phyloP scores from a whole-genome alignment of 2,329 filamentous ascomycete genomes.

The Exophiala oligosperma region DNA sequence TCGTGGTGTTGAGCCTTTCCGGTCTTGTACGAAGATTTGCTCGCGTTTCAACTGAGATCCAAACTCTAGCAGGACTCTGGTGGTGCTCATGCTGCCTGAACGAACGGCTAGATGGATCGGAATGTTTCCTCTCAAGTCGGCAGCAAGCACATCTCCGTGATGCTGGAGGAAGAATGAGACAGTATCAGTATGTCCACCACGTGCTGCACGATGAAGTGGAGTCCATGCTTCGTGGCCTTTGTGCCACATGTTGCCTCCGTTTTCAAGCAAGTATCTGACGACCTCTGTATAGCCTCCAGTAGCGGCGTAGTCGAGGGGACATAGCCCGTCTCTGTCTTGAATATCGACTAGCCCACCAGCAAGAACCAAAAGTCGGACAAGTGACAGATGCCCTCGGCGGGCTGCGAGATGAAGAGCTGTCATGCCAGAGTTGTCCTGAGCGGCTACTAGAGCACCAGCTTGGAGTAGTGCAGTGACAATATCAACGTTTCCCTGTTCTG shows the following conservation, averaged over 20 bases:
- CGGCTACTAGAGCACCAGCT: constrained; percentile 29
- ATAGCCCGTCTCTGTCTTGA: constrained; percentile 18
- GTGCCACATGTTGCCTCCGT: constrained; percentile 30
- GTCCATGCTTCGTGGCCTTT: constrained; percentile 32
- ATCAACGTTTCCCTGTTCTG: constrained; percentile 27
- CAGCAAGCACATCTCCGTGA: constrained; percentile 30
- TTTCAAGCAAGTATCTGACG: constrained; percentile 27
- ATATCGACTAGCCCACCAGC: constrained; percentile 23
- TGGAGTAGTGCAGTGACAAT: constrained; percentile 31
- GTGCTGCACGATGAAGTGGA: constrained; percentile 33
- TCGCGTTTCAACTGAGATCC: constrained; percentile 13
- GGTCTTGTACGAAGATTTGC: constrained; percentile 21
- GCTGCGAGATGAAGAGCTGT: constrained; percentile 27
- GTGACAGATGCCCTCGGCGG: constrained; percentile 18
- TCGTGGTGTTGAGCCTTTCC: constrained; percentile 21
- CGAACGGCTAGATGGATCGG: constrained; percentile 27
- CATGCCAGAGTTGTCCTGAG: constrained; percentile 20
- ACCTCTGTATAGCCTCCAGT: constrained; percentile 24
- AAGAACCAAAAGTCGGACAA: constrained; percentile 19
- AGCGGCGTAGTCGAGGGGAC: constrained; percentile 26
- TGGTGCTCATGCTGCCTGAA: constrained; percentile 23
- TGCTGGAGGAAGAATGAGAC: constrained; percentile 32
- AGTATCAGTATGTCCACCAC: constrained; percentile 32
- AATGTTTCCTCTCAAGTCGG: constrained; percentile 25
- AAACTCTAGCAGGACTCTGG: constrained; percentile 20